phyloP scores from a whole-genome alignment of 108 stramenopile species.

The Seminavis robusta region DNA sequence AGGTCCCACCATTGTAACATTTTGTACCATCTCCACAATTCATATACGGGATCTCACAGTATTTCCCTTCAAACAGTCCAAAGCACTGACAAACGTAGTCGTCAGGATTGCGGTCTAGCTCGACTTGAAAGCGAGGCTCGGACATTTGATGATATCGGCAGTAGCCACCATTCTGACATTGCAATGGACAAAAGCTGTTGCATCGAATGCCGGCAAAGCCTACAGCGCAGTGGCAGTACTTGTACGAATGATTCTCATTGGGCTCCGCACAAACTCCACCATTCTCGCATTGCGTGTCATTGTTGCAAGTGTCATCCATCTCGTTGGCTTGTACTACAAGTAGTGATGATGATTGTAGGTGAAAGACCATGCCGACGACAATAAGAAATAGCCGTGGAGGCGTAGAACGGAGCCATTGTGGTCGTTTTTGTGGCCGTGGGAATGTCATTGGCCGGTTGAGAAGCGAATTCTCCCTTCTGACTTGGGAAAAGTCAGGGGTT shows the following conservation, averaged over 20 bases:
- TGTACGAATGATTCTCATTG: neutral
- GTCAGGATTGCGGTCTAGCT: neutral
- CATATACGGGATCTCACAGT: slow-evolving; percentile 22
- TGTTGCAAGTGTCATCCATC: slow-evolving; percentile 11
- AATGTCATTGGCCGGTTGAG: too few species aligned
- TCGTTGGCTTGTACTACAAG: too few species aligned
- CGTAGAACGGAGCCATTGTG: too few species aligned
- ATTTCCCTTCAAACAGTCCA: slow-evolving; percentile 13
- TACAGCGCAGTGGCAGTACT: slow-evolving; percentile 9
- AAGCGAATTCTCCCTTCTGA: too few species aligned
- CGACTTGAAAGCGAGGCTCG: neutral
- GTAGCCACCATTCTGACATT: slow-evolving; percentile 22
- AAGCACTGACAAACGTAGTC: slow-evolving; percentile 20
- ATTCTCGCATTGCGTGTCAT: slow-evolving; percentile 23
- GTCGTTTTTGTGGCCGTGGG: too few species aligned
- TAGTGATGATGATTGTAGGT: too few species aligned
- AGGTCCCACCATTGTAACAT: slow-evolving; percentile 23
- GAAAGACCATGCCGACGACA: too few species aligned
- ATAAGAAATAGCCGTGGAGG: too few species aligned
- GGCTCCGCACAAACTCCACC: slow-evolving; percentile 16
- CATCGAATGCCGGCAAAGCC: slow-evolving; percentile 21
- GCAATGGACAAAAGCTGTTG: slow-evolving; percentile 16
- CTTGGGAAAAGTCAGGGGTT: too few species aligned
- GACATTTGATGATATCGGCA: slow-evolving; percentile 1
- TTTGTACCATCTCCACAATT: slow-evolving; percentile 9